phyloP scores from a whole-genome alignment of 805 yeast genomes.

The Middelhovenomyces tepae region DNA sequence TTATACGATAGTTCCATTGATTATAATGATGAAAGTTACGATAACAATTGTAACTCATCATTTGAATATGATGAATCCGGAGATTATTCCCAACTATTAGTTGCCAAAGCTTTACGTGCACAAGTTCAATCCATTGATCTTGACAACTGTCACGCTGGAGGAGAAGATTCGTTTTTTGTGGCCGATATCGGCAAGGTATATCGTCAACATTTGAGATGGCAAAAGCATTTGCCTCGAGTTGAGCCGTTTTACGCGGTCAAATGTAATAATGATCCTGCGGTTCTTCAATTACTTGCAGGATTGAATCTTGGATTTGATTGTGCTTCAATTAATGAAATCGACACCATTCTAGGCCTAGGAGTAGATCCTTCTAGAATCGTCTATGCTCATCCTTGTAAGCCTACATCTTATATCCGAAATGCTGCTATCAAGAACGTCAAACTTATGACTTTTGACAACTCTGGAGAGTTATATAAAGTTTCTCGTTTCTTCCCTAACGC shows the following conservation, averaged over 20 bases:
- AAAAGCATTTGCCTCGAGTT: conserved; percentile 54
- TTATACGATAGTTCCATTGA: conserved; percentile 1
- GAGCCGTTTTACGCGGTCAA: conserved; percentile 92
- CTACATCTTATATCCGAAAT: conserved; percentile 68
- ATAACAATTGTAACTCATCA: too few species aligned
- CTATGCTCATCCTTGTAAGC: conserved; percentile 92
- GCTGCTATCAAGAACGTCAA: conserved; percentile 50
- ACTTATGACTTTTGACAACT: conserved; percentile 83
- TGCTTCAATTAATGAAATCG: conserved; percentile 83
- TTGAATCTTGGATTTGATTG: conserved; percentile 83
- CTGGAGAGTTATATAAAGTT: conserved; percentile 73
- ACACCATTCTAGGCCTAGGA: conserved; percentile 51
- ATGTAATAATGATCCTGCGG: conserved; percentile 68
- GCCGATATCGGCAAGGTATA: conserved; percentile 72
- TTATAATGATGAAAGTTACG: too few species aligned
- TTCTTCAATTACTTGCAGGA: conserved; percentile 47
- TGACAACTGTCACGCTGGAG: conserved; percentile 60
- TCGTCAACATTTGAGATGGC: conserved; percentile 60
- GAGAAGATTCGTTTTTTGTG: conserved; percentile 79
- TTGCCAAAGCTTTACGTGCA: conserved; percentile 16
- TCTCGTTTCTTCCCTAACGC: conserved; percentile 59
- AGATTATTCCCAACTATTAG: conserved; percentile 8
- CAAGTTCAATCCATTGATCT: conserved; percentile 35
- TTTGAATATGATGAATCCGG: too few species aligned
- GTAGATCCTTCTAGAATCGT: conserved; percentile 59